Evolutionary conservation across 192 early-diverging fungal genomes (phyloP).

Genomic region (Backusella luteola): DNA sequence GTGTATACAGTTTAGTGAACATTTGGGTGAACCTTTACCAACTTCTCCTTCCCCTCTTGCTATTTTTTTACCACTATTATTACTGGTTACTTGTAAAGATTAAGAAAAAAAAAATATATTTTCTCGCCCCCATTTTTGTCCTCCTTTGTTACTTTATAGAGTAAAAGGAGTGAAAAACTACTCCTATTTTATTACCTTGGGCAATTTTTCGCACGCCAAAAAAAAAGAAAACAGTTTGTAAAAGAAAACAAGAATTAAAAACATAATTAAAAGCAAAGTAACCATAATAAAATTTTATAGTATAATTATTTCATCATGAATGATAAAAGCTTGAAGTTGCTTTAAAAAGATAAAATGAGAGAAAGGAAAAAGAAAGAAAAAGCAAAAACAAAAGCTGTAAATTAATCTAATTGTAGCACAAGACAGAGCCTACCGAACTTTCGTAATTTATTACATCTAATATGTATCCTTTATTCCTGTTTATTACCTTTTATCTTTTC

Average conservation of each 20-base stretch:
- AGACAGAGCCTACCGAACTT: not conserved
- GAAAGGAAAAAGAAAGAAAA: not conserved
- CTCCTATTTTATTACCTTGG: not conserved
- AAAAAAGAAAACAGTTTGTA: not conserved
- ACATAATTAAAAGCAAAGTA: not conserved
- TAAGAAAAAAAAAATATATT: not conserved
- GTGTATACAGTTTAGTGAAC: not conserved
- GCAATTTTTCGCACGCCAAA: not conserved
- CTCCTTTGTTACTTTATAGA: constrained; percentile 4
- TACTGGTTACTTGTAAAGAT: not conserved
- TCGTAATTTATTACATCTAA: not conserved
- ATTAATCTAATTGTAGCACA: not conserved
- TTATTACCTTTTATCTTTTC: not conserved
- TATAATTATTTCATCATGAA: not conserved
- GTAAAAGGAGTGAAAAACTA: not conserved
- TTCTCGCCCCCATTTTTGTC: not conserved
- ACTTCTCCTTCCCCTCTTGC: not conserved
- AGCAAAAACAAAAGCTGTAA: not conserved
- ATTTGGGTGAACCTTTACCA: not conserved
- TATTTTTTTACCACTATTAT: not conserved
- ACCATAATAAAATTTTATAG: not conserved
- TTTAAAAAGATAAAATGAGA: not conserved
- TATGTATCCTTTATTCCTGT: not conserved
- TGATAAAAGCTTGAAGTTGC: not conserved
- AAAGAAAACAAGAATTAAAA: not conserved